Evolutionary conservation across 805 yeast genomes (phyloP).

Genomic region (Jamesozyma rosinii): DNA sequence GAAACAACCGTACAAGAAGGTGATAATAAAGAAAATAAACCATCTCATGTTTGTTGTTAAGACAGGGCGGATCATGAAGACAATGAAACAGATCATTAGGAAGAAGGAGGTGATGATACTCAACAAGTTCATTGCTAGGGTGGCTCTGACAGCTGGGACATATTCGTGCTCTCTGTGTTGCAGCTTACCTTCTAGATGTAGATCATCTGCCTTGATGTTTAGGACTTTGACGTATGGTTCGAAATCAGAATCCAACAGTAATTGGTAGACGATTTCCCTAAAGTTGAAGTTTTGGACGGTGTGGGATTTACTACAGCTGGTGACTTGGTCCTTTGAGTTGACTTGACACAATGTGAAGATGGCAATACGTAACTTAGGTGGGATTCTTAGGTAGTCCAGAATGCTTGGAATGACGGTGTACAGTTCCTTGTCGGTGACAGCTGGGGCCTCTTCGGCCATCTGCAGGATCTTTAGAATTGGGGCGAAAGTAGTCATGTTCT

Average conservation of each 20-base stretch:
- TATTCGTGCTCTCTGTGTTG: conserved; percentile 24
- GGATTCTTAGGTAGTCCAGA: conserved; percentile 20
- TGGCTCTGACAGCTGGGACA: conserved; percentile 28
- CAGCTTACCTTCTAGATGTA: conserved; percentile 26
- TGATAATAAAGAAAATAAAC: conserved; percentile 12
- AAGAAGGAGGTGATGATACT: conserved; percentile 20
- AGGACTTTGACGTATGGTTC: conserved; percentile 26
- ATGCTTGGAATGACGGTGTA: conserved; percentile 19
- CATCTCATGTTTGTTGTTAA: conserved; percentile 9
- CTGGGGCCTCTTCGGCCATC: conserved; percentile 8
- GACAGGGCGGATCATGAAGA: conserved; percentile 6
- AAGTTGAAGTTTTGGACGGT: conserved; percentile 30
- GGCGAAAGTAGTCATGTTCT: conserved; percentile 13
- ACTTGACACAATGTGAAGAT: conserved; percentile 27
- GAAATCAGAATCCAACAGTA: conserved; percentile 24
- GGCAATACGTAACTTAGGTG: conserved; percentile 24
- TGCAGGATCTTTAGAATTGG: conserved; percentile 18
- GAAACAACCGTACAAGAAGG: conserved; percentile 20
- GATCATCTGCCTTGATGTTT: conserved; percentile 18
- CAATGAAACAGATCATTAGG: conserved; percentile 10
- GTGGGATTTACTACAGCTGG: conserved; percentile 21
- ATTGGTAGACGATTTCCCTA: conserved; percentile 26
- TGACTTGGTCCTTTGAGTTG: conserved; percentile 13
- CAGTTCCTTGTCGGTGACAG: conserved; percentile 16
- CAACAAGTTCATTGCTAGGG: conserved; percentile 23